These are phyloP conservation scores for Pseudozyma sp. DNA, from an alignment of 1,284 basidiomycete species.

Conservation along the genomic window DNA sequence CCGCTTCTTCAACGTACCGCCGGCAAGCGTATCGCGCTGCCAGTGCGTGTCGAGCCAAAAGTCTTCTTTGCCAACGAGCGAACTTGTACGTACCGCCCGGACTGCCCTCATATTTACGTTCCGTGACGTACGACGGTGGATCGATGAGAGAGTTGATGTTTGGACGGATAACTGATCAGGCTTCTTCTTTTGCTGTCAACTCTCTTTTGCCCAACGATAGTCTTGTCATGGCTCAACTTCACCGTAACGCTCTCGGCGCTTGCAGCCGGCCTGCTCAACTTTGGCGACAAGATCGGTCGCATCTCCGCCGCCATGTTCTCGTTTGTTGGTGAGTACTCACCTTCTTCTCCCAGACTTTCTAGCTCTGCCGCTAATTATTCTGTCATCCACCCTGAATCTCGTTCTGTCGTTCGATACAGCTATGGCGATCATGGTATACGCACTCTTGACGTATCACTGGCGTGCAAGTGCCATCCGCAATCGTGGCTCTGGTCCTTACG, in stretches of 20 bases:
- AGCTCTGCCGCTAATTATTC: too few relatives aligned
- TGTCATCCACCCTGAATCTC: background rate
- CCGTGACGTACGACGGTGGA: background rate
- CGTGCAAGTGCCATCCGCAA: constrained; percentile 90
- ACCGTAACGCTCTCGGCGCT: constrained; percentile 68
- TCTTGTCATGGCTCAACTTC: constrained; percentile 69
- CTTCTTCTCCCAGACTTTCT: background rate
- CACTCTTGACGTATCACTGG: constrained; percentile 95
- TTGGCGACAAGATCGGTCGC: constrained; percentile 76
- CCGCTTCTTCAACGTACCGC: constrained; percentile 96
- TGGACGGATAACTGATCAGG: background rate
- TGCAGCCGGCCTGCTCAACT: constrained; percentile 68
- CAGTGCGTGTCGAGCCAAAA: constrained; percentile 68
- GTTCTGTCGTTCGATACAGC: constrained; percentile 72
- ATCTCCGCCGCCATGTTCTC: constrained; percentile 94
- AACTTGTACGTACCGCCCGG: constrained; percentile 54
- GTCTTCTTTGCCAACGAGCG: constrained; percentile 69
- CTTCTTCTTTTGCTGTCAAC: background rate
- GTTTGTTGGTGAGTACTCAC: constrained; percentile 78
- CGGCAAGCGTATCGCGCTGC: constrained; percentile 68
- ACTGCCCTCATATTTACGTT: background rate
- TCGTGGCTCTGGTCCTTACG: constrained; percentile 93
- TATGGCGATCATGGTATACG: constrained; percentile 96
- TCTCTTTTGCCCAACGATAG: constrained; percentile 26
- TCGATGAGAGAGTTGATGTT: too few relatives aligned